Evolutionary conservation across 2,329 filamentous ascomycete species (phyloP).

Genomic region (Pyrenophora teres): DNA sequence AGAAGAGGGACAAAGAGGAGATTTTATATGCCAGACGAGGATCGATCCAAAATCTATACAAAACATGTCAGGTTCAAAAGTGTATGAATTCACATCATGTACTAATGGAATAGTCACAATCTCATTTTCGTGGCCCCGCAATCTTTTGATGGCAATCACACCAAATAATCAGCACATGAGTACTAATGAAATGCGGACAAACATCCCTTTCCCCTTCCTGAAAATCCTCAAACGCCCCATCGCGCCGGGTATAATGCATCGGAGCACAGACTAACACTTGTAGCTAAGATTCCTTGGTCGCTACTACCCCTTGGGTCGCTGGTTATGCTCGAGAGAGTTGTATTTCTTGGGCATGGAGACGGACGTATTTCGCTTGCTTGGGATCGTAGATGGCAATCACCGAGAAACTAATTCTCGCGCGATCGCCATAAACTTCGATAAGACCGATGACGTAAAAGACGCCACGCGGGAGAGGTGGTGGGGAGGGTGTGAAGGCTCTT

Average conservation of each 20-base stretch:
- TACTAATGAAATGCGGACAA: too few species aligned
- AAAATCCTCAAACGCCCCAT: constrained; percentile 1
- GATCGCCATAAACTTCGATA: constrained; percentile 52
- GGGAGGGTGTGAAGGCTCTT: constrained; percentile 23
- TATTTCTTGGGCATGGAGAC: constrained; percentile 32
- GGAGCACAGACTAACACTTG: background rate
- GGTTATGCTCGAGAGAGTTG: constrained; percentile 38
- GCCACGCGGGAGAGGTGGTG: constrained; percentile 50
- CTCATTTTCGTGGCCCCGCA: too few species aligned
- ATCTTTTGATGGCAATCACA: too few species aligned
- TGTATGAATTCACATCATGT: too few species aligned
- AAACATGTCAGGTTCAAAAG: too few species aligned
- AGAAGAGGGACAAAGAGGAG: too few species aligned
- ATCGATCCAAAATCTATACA: too few species aligned
- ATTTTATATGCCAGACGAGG: too few species aligned
- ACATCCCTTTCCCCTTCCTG: too few species aligned
- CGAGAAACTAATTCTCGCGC: constrained; percentile 51
- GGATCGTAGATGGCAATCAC: constrained; percentile 54
- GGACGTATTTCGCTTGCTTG: constrained; percentile 45
- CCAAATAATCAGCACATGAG: too few species aligned
- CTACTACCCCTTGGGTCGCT: constrained; percentile 44
- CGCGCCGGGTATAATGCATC: constrained; percentile 16
- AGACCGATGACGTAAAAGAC: constrained; percentile 52
- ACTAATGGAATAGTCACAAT: too few species aligned
- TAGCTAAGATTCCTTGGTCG: too few species aligned